Evolutionary conservation across 768 basidiomycete species (phyloP), one percentile per base, ranked within the genome.

Genomic region (Boletus tomentosulus): DNA sequence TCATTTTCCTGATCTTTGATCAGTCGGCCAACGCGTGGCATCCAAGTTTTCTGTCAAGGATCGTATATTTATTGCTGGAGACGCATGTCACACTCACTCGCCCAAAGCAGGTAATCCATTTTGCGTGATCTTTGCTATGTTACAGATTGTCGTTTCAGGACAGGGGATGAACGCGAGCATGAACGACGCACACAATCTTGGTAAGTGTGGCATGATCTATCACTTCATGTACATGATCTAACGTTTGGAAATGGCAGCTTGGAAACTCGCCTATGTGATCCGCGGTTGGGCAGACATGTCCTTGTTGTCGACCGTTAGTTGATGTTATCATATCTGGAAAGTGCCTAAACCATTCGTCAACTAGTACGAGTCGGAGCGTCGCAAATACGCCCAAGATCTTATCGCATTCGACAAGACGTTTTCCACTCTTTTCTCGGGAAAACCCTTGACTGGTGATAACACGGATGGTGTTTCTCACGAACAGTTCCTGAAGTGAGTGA

Each of bases 1-100:
- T 48, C 22, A 11, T 33, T 45, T 5, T n/a, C 10, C 46, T 49
- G 33, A 57, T 16, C 11, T 25, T 39, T 30, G 15, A 25, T 31
- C 35, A 80, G 81, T 83, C 46, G 80, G 80, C 2, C 81, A 84
- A 60, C 74, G 82, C 4, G 76, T 83, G 8, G 80, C 81, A 13
- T 73, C 78, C 30, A 68, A 68, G n/a, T 84, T 76, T 64, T 75
- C 76, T 2, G 60, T 72, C 1, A 56, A 74, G 38, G 65, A 81
- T 31, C 77, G 82, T 5, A 71, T 82, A 2, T 80, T 83, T 58
- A 82, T 83, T 45, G 82, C 77, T 0, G 81, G 82, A 12, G 80
- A 80, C 56, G 80, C 80, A 3, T 82, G 77, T 35, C 77, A 76
- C 53, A 76, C 74, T 16, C 75, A 75, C 46, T 76, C 73, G 1